Evolutionary conservation across 164 flowering plant species (phyloP), one percentile per base, ranked within the genome.

Genomic region (Aristolochia contorta): DNA sequence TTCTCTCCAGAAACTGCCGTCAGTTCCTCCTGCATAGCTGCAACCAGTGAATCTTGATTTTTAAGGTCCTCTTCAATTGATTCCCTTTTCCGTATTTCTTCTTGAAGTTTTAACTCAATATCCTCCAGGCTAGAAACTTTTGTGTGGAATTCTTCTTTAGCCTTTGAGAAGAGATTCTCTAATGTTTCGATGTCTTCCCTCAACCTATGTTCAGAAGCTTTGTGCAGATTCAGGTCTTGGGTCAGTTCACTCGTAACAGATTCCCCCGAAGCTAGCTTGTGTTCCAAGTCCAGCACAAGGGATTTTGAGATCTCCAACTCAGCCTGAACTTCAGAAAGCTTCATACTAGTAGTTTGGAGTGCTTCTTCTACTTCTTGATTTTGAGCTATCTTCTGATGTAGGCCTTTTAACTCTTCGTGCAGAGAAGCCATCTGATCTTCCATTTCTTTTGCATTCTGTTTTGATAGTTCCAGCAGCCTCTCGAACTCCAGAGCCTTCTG

Each of bases 401-500:
- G 73, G 46, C 79, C 80, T 71, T 84, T 81, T 62, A 89, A 46
- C 67, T 92, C 96, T 54, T 70, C 79, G 53, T 87, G 84, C 0
- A 89, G 58, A 23, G 80, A 66, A 68, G 76, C 75, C 79, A 80
- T 72, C 73, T 82, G 92, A 68, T 74, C 82, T 70, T 87, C 91
- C 81, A 79, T 65, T 69, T 79, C 89, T 65, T 75, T 79, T 24
- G 88, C 82, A 65, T 79, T 78, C 16, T 54, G 12, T 67, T 81
- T 82, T 6, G 96, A 79, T 33, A 57, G 24, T 57, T 87, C 84
- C 62, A 89, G 90, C 68, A 81, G 58, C 65, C 67, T 79, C 71
- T 86, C 94, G 46, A 85, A 78, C 70, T 91, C 96, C 57, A 71
- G 55, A 21, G 92, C 92, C 72, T 65, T 83, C 62, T 79, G 74